These are phyloP conservation scores for Lasiosphaeris hirsuta DNA, from an alignment of 495 filamentous ascomycete genomes.

Conservation along the genomic window DNA sequence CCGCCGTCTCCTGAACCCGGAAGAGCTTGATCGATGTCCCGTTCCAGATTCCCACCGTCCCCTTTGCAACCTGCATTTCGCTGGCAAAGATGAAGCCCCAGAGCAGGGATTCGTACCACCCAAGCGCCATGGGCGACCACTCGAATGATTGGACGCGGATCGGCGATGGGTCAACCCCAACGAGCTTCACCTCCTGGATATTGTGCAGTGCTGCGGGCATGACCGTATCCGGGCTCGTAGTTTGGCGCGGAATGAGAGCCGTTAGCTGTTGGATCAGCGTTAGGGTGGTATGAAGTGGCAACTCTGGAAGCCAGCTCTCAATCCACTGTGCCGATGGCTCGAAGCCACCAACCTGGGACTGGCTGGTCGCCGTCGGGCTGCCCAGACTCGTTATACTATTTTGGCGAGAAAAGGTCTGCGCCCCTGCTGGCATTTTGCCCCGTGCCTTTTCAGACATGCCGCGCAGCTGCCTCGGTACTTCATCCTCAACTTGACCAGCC, in stretches of 20 bases:
- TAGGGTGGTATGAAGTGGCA: slow-evolving; percentile 87
- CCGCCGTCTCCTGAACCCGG: slow-evolving; percentile 78
- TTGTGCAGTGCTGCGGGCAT: slow-evolving; percentile 34
- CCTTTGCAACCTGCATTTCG: slow-evolving; percentile 83
- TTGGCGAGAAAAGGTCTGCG: slow-evolving; percentile 80
- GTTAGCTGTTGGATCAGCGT: slow-evolving; percentile 67
- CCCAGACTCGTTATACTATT: slow-evolving; percentile 83
- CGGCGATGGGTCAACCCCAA: slow-evolving; percentile 70
- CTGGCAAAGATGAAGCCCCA: slow-evolving; percentile 94
- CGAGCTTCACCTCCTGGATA: slow-evolving; percentile 42
- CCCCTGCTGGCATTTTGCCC: slow-evolving; percentile 91
- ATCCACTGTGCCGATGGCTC: slow-evolving; percentile 79
- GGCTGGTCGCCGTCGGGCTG: slow-evolving; percentile 57
- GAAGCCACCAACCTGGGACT: slow-evolving; percentile 57
- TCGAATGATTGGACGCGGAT: slow-evolving; percentile 86
- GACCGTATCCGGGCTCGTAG: slow-evolving; percentile 31
- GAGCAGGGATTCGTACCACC: slow-evolving; percentile 93
- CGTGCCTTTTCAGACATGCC: slow-evolving; percentile 98
- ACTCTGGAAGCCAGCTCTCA: slow-evolving; percentile 87
- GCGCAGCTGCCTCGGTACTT: slow-evolving; percentile 80
- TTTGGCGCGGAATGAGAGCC: slow-evolving; percentile 44
- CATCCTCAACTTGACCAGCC: slow-evolving; percentile 58
- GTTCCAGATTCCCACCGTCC: slow-evolving; percentile 95
- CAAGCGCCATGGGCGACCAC: slow-evolving; percentile 87
- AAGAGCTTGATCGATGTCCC: slow-evolving; percentile 85